Base-by-base conservation (phyloP, 495 filamentous ascomycete species). In the Aspergillus diversus region DNA sequence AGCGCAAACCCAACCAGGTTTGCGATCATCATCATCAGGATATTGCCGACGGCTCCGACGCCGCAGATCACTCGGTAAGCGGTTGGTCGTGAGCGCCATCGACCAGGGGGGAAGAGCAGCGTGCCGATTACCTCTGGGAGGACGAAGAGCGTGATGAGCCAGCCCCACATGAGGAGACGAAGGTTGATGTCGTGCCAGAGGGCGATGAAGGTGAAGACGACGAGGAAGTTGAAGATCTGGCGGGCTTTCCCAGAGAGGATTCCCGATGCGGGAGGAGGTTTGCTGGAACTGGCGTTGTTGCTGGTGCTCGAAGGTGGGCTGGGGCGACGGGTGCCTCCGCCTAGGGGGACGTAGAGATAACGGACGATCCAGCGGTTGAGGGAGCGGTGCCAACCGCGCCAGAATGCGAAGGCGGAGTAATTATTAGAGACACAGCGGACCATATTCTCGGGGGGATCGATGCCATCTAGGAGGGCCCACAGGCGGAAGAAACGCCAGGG, bases 391-490 rank as follows among this genome's bases (percentile, higher is more conserved):
- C 96, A 98, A 61, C 86, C 84, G 57, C 95, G 90, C 95, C 95
- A 99, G 79, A 99, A 99, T 31, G 86, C 88, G n/a, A 92, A 81
- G 7, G 91, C 87, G 59, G 89, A 93, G 79, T 93, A 97, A 74
- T 98, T 98, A 77, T 99, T 86, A 67, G 87, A 92, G 78, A 97
- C 92, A 80, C 95, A 99, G 68, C 95, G 92, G 55, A 98, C 84
- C 91, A 99, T 95, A 77, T 99, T 99, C 74, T 99, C 95, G 4
- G 95, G 93, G 0, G 95, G 92, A 71, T 99, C 95, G 68, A 98
- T 85, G 64, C 90, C 89, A 72, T 99, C 95, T 46, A 92, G 69
- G 3, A 98, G 83, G 0, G 91, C 80, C 95, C 95, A 99, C 21
- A 99, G 85, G 6, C 95, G 91, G 86, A 99, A 99, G 77, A 98